Conservation (phyloP, 805 yeast species). For the Middelhovenomyces tepae region DNA sequence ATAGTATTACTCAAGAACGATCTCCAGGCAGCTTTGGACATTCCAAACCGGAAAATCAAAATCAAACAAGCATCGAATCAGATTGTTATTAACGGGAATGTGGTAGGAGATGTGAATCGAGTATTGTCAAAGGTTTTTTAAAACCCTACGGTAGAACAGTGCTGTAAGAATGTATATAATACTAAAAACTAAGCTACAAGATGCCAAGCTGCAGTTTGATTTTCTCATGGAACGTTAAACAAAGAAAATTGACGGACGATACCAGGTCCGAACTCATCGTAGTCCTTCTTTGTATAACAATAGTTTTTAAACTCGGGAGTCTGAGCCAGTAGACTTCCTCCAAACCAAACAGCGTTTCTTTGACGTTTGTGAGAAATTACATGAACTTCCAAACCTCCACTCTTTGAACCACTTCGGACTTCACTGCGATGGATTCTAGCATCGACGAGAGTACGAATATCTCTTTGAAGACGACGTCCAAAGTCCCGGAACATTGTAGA, state of each 20-base stretch:
- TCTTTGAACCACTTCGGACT: slow-evolving; percentile 57
- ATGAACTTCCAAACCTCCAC: slow-evolving; percentile 94
- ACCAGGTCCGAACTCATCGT: slow-evolving; percentile 96
- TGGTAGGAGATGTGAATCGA: slow-evolving; percentile 28
- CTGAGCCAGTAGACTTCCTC: slow-evolving; percentile 94
- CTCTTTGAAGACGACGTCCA: slow-evolving; percentile 95
- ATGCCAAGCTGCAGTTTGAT: too few relatives aligned
- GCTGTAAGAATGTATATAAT: too few relatives aligned
- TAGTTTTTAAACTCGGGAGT: slow-evolving; percentile 93
- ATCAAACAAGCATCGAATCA: slow-evolving; percentile 44
- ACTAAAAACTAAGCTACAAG: too few relatives aligned
- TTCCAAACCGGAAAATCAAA: slow-evolving; percentile 39
- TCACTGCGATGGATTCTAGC: slow-evolving; percentile 82
- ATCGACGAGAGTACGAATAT: slow-evolving; percentile 76
- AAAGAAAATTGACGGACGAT: slow-evolving; percentile 95
- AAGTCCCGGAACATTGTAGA: slow-evolving; percentile 98
- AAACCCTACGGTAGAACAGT: too few relatives aligned
- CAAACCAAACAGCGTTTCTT: slow-evolving; percentile 99
- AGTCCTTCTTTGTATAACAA: slow-evolving; percentile 94
- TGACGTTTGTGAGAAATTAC: slow-evolving; percentile 96
- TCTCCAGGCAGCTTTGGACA: slow-evolving; percentile 39
- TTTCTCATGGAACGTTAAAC: slow-evolving; percentile 82
- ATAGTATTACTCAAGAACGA: slow-evolving; percentile 57
- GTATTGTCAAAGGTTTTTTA: too few relatives aligned
- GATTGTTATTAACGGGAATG: slow-evolving; percentile 45